Evolutionary conservation across 2,329 filamentous ascomycete species (phyloP).

Genomic region (Pseudogymnoascus sp.): DNA sequence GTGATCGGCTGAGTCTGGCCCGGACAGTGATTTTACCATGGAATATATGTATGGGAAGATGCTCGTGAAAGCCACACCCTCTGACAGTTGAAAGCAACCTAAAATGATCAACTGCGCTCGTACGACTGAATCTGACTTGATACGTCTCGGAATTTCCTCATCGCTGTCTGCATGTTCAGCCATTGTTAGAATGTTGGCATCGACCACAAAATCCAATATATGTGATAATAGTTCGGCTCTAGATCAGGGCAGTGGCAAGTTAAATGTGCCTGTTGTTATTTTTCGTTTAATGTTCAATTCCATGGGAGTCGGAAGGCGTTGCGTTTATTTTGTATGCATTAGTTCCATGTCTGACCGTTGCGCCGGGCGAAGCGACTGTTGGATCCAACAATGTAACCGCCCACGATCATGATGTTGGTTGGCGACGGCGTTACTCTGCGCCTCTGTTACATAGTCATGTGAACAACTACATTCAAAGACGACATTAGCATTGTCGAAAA

Average conservation of each 20-base stretch:
- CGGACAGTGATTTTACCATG: constrained; percentile 85
- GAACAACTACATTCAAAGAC: neutral
- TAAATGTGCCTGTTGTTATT: neutral
- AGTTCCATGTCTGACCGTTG: neutral
- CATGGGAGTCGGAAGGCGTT: neutral
- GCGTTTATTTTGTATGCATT: neutral
- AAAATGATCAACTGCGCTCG: neutral
- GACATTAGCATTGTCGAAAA: neutral
- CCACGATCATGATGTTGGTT: neutral
- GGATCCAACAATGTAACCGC: neutral
- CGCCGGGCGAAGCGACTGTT: neutral
- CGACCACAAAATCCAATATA: neutral
- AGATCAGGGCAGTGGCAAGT: neutral
- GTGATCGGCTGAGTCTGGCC: constrained; percentile 62
- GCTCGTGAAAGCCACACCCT: constrained; percentile 96
- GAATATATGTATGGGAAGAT: constrained; percentile 96
- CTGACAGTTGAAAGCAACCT: constrained; percentile 32
- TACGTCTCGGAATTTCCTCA: neutral
- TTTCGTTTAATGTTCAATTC: neutral
- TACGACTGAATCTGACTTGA: neutral
- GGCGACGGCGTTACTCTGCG: neutral
- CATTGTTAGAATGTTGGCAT: neutral
- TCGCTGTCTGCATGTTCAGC: neutral
- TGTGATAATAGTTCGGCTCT: neutral
- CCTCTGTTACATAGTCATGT: neutral